A percentile compares a stretch with the other conserved stretches of the same genome.
Conservation (phyloP, 2,329 filamentous ascomycete genomes). For the Boeremia exigua region DNA sequence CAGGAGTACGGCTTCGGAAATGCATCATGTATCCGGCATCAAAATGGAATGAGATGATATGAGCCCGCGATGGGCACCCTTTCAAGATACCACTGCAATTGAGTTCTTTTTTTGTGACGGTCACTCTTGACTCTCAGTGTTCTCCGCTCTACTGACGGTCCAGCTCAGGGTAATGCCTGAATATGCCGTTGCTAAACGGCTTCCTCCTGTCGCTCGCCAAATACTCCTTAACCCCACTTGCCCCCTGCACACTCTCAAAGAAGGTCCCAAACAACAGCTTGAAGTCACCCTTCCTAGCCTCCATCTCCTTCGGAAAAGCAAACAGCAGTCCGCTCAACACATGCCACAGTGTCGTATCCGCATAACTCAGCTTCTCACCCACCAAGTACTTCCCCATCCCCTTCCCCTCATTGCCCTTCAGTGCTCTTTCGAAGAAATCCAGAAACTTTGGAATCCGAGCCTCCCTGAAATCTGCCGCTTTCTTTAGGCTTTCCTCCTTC, state of each 20-base stretch:
- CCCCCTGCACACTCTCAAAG: constrained; percentile 66
- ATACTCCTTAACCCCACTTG: constrained; percentile 71
- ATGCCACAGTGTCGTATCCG: constrained; percentile 77
- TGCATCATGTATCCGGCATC: constrained; percentile 49
- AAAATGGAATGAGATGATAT: constrained; percentile 48
- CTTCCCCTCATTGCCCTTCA: constrained; percentile 63
- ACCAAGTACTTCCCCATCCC: constrained; percentile 70
- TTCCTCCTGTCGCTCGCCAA: constrained; percentile 68
- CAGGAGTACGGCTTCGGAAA: constrained; percentile 48
- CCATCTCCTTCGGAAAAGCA: constrained; percentile 73
- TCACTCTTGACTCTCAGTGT: background rate
- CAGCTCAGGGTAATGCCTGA: constrained; percentile 74
- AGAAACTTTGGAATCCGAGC: constrained; percentile 75
- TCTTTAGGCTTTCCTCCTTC: constrained; percentile 68
- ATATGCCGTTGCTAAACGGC: constrained; percentile 70
- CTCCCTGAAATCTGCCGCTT: constrained; percentile 63
- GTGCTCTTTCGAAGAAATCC: constrained; percentile 70
- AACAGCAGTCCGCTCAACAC: constrained; percentile 63
- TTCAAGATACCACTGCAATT: constrained; percentile 48
- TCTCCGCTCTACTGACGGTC: constrained; percentile 57
- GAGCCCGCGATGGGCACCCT: constrained; percentile 38
- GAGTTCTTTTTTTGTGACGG: constrained; percentile 41
- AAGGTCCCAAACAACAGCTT: constrained; percentile 65
- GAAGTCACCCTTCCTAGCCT: constrained; percentile 64
- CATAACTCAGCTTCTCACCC: constrained; percentile 69